Conservation (phyloP, 23 red algal species). For the Gracilaria caudata region DNA sequence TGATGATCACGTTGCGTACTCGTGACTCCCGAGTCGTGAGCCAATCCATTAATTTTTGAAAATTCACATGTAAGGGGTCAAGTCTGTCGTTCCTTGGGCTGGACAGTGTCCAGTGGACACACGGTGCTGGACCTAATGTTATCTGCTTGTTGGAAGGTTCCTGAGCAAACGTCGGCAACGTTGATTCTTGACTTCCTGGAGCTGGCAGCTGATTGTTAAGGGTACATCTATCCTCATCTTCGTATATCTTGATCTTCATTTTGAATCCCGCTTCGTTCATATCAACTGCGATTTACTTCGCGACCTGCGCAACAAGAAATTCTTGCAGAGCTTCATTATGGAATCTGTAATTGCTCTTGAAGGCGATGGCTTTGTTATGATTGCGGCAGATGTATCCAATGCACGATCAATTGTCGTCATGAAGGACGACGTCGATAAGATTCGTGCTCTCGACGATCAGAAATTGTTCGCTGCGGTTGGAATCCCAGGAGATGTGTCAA, state of each 20-base stretch:
- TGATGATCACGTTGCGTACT: too few relatives aligned
- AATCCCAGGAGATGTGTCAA: constrained; percentile 75
- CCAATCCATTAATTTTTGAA: not conserved
- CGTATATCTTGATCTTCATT: too few relatives aligned
- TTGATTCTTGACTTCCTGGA: too few relatives aligned
- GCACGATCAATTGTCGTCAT: constrained; percentile 95
- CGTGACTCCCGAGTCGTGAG: not conserved
- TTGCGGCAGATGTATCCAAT: constrained; percentile 84
- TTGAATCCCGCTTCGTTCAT: too few relatives aligned
- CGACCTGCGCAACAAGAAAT: not conserved
- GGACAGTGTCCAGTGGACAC: too few relatives aligned
- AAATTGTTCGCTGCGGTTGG: constrained; percentile 82
- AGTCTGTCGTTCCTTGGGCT: not conserved
- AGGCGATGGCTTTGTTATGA: constrained; percentile 90
- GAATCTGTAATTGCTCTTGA: constrained; percentile 88
- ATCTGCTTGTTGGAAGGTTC: too few relatives aligned
- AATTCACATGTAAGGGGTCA: not conserved
- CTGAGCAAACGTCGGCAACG: too few relatives aligned
- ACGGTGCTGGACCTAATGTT: too few relatives aligned
- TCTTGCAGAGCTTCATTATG: constrained; percentile 45
- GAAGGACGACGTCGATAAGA: constrained; percentile 98
- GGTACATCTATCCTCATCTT: too few relatives aligned
- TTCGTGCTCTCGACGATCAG: constrained; percentile 83
- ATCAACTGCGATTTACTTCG: not conserved
- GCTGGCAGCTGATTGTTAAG: too few relatives aligned